Evolutionary conservation across 257 asterid genomes (phyloP).

Genomic region (Solanum piurae): DNA sequence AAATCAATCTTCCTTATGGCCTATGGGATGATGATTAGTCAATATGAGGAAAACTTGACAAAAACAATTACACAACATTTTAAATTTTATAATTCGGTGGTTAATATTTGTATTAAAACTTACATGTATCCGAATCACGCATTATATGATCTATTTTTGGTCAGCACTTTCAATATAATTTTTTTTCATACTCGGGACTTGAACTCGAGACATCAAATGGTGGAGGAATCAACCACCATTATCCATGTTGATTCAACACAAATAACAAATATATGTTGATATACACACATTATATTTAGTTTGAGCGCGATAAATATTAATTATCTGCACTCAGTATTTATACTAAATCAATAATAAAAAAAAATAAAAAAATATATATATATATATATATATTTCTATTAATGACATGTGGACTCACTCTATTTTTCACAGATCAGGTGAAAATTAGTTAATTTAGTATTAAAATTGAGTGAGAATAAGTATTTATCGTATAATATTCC

Average conservation of each 20-base stretch:
- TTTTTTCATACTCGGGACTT: too few species aligned
- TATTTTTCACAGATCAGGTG: not conserved
- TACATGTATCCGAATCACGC: not conserved
- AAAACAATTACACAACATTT: not conserved
- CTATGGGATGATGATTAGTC: not conserved
- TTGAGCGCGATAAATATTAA: not conserved
- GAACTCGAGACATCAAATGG: too few species aligned
- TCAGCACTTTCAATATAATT: too few species aligned
- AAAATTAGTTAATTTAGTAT: not conserved
- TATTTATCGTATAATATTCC: not conserved
- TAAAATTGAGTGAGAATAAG: not conserved
- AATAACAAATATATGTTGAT: not conserved
- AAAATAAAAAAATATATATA: too few species aligned
- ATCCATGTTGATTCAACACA: too few species aligned
- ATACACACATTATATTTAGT: not conserved
- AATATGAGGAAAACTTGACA: not conserved
- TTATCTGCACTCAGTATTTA: not conserved
- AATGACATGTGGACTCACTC: not conserved
- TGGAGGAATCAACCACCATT: too few species aligned
- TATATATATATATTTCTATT: not conserved
- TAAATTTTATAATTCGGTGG: not conserved
- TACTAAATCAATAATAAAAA: not conserved
- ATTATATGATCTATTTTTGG: too few species aligned
- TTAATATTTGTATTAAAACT: not conserved
- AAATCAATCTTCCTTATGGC: not conserved